Evolutionary conservation across 1,139 yeast genomes (phyloP).

Genomic region (Saccharomyces hybrid): DNA sequence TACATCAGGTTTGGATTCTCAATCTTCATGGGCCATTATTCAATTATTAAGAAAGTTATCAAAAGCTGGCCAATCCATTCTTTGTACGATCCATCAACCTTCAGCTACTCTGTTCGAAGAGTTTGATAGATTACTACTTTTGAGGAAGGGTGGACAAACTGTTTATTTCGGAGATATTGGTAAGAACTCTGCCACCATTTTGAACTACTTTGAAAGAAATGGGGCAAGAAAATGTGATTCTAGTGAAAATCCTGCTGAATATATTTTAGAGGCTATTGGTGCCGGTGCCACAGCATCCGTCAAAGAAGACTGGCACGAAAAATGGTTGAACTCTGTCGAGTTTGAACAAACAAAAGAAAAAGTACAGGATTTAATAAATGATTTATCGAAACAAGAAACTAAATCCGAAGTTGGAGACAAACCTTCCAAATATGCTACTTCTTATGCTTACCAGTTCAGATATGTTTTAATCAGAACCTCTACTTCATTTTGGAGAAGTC

Average conservation of each 20-base stretch:
- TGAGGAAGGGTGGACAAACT: conserved; percentile 47
- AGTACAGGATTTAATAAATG: conserved; percentile 23
- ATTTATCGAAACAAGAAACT: conserved; percentile 10
- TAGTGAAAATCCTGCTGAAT: conserved; percentile 51
- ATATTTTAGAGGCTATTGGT: conserved; percentile 52
- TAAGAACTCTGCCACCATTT: conserved; percentile 39
- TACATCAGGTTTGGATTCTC: conserved; percentile 43
- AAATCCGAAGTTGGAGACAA: conserved; percentile 6
- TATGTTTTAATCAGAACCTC: conserved; percentile 34
- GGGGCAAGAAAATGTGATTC: conserved; percentile 47
- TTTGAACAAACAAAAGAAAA: conserved; percentile 21
- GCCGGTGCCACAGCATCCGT: conserved; percentile 50
- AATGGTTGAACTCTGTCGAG: conserved; percentile 41
- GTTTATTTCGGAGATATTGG: conserved; percentile 58
- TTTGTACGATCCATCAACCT: conserved; percentile 34
- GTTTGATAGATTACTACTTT: conserved; percentile 39
- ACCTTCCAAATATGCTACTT: conserved; percentile 35
- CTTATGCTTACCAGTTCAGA: conserved; percentile 34
- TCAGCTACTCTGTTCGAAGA: conserved; percentile 47
- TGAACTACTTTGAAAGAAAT: conserved; percentile 44
- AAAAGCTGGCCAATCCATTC: conserved; percentile 40
- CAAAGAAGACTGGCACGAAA: conserved; percentile 41
- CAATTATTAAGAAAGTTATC: conserved; percentile 37
- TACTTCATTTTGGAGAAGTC: conserved; percentile 40
- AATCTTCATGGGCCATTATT: conserved; percentile 43